Evolutionary conservation across 2,329 filamentous ascomycete species (phyloP).

Genomic region (Scedosporium apiospermum): DNA sequence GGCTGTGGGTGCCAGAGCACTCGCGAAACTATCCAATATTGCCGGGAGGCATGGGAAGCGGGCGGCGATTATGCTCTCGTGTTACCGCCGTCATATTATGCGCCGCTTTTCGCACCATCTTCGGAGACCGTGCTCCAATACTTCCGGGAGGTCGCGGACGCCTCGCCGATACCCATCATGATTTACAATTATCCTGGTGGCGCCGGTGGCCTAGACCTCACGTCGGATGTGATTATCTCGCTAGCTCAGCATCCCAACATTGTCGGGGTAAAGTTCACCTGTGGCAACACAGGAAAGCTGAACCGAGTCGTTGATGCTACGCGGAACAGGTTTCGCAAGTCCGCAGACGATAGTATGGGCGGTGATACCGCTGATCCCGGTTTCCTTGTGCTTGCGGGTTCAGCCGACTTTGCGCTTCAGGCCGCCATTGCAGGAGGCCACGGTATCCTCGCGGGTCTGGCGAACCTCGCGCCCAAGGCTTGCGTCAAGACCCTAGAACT

Average conservation of each 20-base stretch:
- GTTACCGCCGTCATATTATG: slow-evolving; percentile 69
- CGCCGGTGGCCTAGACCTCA: slow-evolving; percentile 46
- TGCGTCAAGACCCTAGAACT: slow-evolving; percentile 53
- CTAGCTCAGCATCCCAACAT: slow-evolving; percentile 47
- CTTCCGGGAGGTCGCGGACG: slow-evolving; percentile 52
- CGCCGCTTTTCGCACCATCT: slow-evolving; percentile 51
- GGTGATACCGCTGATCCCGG: slow-evolving; percentile 13
- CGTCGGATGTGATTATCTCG: slow-evolving; percentile 44
- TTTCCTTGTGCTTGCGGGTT: slow-evolving; percentile 64
- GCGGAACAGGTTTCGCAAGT: neutral
- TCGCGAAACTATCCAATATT: slow-evolving; percentile 61
- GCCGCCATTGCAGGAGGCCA: slow-evolving; percentile 59
- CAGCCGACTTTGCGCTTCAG: slow-evolving; percentile 63
- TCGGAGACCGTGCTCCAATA: slow-evolving; percentile 39
- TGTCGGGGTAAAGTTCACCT: slow-evolving; percentile 53
- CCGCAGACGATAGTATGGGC: neutral
- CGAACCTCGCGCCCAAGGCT: slow-evolving; percentile 60
- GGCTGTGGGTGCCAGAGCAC: slow-evolving; percentile 67
- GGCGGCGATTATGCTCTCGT: slow-evolving; percentile 71
- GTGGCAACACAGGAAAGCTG: slow-evolving; percentile 55
- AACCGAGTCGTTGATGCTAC: slow-evolving; percentile 38
- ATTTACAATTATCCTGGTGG: slow-evolving; percentile 57
- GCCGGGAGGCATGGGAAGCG: slow-evolving; percentile 55
- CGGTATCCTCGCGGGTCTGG: slow-evolving; percentile 63
- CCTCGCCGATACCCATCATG: slow-evolving; percentile 47